Evolutionary conservation across 106 monocot species (phyloP), one percentile per base, ranked within the genome.

Genomic region (Cymbidium sinense): DNA sequence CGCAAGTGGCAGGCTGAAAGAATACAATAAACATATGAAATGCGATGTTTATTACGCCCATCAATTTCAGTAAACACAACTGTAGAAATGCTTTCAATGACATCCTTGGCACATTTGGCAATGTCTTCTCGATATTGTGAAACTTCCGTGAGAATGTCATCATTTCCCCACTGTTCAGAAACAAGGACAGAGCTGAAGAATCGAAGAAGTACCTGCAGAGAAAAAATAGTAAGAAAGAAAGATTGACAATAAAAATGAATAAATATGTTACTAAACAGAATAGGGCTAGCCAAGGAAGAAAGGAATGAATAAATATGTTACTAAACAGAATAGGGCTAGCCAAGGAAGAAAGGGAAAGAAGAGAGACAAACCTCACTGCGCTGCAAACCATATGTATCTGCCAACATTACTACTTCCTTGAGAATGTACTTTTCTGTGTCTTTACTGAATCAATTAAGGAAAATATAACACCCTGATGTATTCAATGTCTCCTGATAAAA

Each of bases 91-190:
- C 94, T 84, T 64, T 78, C 69, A 78, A 98, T 90, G 23, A 98
- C 83, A 3, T 75, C 85, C 51, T 80, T 83, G 50, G 98, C 86
- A 84, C 82, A 88, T 80, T 78, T 85, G 62, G 84, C 84, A 29
- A 98, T 81, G 52, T 90, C 90, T 20, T 94, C 92, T 73, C 87
- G 84, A 73, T 81, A 98, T 70, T 88, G 91, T 67, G 86, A 83
- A 78, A 98, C 84, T 88, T 98, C 98, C 69, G 77, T 76, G 25
- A 94, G 75, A 79, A 98, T 98, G 72, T 94, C 98, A 76, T 87
- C 80, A 88, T 98, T 94, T 74, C 69, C 84, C 98, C 98, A 98
- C 31, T 79, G 84, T n/a, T 94, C 86, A 64, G 98, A 98, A 74
- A 94, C 82, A 77, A 98, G 88, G 28, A 86, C 84, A 78, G 88